phyloP scores from a whole-genome alignment of 2,329 filamentous ascomycete genomes.

The Trichoderma atrobrunneum region DNA sequence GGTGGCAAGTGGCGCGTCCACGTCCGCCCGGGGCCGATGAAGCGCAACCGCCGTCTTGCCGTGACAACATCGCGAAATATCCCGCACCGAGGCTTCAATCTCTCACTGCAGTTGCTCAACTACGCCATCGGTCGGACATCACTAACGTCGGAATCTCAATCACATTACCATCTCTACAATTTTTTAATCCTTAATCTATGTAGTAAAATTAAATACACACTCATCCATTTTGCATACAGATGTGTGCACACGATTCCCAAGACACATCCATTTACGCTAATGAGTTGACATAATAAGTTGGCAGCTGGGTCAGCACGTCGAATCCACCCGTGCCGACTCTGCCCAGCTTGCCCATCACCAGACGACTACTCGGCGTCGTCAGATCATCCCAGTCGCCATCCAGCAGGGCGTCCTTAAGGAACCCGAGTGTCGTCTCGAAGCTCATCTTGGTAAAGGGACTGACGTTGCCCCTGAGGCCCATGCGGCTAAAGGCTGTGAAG shows the following conservation, averaged over 20 bases:
- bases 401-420: conserved; percentile 87
- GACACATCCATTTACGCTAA: conserved; percentile 7
- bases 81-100: background rate
- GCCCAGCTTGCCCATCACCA: conserved; percentile 81
- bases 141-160: background rate
- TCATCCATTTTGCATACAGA: background rate
- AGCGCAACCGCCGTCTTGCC: background rate
- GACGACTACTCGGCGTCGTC: conserved; percentile 77
- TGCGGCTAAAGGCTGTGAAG: conserved; percentile 90
- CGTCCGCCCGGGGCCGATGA: background rate
- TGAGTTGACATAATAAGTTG: conserved; percentile 44
- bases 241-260: background rate
- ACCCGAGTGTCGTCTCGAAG: conserved; percentile 94
- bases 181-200: background rate
- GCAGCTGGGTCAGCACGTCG: conserved; percentile 70
- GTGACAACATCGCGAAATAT: background rate
- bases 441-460: conserved; percentile 98
- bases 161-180: background rate
- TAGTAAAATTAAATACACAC: conserved; percentile 7
- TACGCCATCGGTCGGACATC: background rate
- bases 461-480: conserved; percentile 78
- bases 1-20: background rate
- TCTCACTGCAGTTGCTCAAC: background rate
- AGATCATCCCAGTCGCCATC: conserved; percentile 90
- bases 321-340: conserved; percentile 88